Evolutionary conservation across 495 filamentous ascomycete species (phyloP), one percentile per base, ranked within the genome.

Genomic region (Penicillium angulare): DNA sequence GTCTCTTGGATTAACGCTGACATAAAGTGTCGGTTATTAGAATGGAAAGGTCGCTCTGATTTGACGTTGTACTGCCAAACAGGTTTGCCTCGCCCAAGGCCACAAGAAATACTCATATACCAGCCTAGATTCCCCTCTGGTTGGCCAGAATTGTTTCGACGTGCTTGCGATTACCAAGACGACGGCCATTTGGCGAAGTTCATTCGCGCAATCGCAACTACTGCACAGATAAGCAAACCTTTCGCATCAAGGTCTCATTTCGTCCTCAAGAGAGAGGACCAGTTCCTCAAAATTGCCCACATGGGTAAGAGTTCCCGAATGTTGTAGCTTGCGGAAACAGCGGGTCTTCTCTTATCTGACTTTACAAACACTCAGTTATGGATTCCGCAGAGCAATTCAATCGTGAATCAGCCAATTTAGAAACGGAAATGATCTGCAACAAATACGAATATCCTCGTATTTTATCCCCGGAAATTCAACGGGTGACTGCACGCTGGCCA

Each of bases 121-220:
- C 27, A 23, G 16, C 38, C 45, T 15, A 39, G 17, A 23, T 45
- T 20, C 5, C 65, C 60, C 31, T 55, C 53, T 12, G 64, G 57
- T 15, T 74, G 72, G 72, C 17, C 27, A 0, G 51, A 49, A 15
- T 26, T 75, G 0, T 75, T 60, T 53, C 21, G 40, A 2, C 62
- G 50, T 3, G 58, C 70, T 3, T 60, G 50, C 16, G 41, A 57
- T n/a, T 49, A 59, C 12, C 48, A 65, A 26, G 72, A 75, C 26
- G 72, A 75, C 34, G 72, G 72, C 0, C 72, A 74, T 47, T 44
- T 64, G 2, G 62, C 56, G 10, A 75, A 75, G 51, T 61, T 73
- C 33, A 56, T 75, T 16, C 60, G 72, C 2, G 67, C 60, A 3
- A 36, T 68, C 31, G 64, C 67, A 33, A 67, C 65, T 24, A 64